Base-by-base conservation (phyloP, 495 filamentous ascomycete genomes). In the Podospora tetraspora region DNA sequence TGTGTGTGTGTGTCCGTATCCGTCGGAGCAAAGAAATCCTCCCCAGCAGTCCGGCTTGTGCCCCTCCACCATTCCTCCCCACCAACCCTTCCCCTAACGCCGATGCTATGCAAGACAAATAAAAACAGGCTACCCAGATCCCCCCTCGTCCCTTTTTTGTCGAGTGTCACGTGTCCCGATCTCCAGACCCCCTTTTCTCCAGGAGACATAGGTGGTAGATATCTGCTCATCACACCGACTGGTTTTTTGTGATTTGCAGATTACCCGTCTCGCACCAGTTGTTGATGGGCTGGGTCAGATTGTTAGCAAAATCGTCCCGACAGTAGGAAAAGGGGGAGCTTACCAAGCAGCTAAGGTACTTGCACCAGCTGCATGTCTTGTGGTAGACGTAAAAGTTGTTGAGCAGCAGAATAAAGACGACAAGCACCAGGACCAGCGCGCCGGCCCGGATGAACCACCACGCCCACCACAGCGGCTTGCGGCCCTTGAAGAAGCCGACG, bases 381-480 rank as follows among this genome's bases (percentile, higher is more conserved):
- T 84, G 84, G 71, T 89, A 87, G 67, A 85, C 88, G 79, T 97
- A 98, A 76, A 99, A 99, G 79, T 97, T 92, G 64, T 91, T 86
- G 57, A 97, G 79, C 59, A 98, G 80, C 56, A 96, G 76, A 71
- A 97, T 92, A 72, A 97, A 95, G 5, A 88, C 89, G 62, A 96
- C 83, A 5, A 95, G 76, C 3, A 93, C 89, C 16, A 87, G 86
- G 9, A 96, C 86, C 64, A 98, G 79, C n/a, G 90, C 90, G 8
- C 84, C 92, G 10, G 87, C 91, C 11, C 95, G 84, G 16, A 97
- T 85, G 24, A 97, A 78, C 95, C 95, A 99, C 94, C 96, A 99
- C 11, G 81, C 90, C 95, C 95, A 99, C 95, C 95, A 99, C 1
- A 96, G 79, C 25, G 92, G 90, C 77, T 94, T 96, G 6, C 95